Conservation (phyloP, 2,329 filamentous ascomycete species). For the Fusarium temperatum region DNA sequence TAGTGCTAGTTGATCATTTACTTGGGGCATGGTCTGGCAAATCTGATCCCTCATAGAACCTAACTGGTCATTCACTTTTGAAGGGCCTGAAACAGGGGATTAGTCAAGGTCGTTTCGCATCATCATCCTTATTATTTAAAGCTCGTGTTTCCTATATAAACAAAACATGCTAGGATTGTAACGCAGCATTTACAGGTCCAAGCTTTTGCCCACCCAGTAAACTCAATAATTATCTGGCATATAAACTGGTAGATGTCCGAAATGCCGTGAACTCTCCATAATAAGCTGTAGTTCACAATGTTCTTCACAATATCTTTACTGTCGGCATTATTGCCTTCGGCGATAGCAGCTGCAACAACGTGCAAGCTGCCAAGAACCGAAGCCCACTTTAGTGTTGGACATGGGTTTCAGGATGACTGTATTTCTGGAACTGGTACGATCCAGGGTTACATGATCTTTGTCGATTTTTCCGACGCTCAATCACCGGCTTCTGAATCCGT, state of each 20-base stretch:
- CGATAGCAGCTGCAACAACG: not conserved
- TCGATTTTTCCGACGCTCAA: constrained; percentile 47
- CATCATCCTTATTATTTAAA: not conserved
- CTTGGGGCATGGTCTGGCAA: no score
- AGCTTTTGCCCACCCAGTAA: not conserved
- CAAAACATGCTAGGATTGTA: not conserved
- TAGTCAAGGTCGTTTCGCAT: not conserved
- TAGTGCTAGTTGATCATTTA: no score
- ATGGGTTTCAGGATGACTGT: constrained; percentile 34
- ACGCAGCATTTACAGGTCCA: not conserved
- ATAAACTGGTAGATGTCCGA: not conserved
- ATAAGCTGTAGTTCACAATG: not conserved
- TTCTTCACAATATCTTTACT: not conserved
- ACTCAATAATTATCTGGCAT: not conserved
- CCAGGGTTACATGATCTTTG: constrained; percentile 48
- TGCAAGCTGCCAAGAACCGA: not conserved
- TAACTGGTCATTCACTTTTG: no score
- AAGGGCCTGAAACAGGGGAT: not conserved
- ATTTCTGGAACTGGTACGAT: constrained; percentile 46
- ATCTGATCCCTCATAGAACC: not conserved
- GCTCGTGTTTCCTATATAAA: not conserved
- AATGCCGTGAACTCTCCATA: not conserved
- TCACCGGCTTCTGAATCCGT: constrained; percentile 32
- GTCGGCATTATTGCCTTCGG: not conserved
- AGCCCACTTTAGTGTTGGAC: not conserved